phyloP scores from a whole-genome alignment of 768 basidiomycete species.

The Asterophora parasitica region DNA sequence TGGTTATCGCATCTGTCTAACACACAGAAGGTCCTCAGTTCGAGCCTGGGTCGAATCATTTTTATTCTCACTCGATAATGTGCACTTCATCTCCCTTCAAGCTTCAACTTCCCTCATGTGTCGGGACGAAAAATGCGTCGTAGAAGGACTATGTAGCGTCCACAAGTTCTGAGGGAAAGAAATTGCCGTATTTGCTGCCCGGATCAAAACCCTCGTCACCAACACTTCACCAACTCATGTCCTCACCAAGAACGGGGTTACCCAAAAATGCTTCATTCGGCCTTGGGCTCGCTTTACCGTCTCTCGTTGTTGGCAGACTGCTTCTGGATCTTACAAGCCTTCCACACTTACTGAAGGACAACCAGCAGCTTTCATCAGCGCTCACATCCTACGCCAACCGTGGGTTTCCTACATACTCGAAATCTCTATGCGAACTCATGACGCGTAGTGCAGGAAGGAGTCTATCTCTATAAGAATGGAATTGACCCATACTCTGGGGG shows the following conservation, averaged over 20 bases:
- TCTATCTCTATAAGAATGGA: slow-evolving; percentile 74
- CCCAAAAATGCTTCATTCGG: not conserved
- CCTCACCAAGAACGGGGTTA: slow-evolving; percentile 3
- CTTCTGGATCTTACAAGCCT: slow-evolving; percentile 49
- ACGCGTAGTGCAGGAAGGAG: slow-evolving; percentile 77
- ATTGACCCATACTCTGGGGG: slow-evolving; percentile 87
- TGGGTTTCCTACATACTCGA: slow-evolving; percentile 36
- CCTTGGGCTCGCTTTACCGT: slow-evolving; percentile 28
- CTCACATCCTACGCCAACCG: slow-evolving; percentile 75
- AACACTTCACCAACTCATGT: slow-evolving; percentile 13
- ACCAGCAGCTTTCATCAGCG: slow-evolving; percentile 78
- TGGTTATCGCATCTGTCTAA: slow-evolving; percentile 69
- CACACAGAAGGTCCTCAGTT: slow-evolving; percentile 20
- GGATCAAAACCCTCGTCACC: too few relatives aligned
- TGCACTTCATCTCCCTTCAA: too few relatives aligned
- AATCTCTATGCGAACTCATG: slow-evolving; percentile 9
- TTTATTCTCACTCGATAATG: not conserved
- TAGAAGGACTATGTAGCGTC: too few relatives aligned
- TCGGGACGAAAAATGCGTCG: too few relatives aligned
- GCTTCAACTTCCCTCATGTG: too few relatives aligned
- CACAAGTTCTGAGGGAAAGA: too few relatives aligned
- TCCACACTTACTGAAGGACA: slow-evolving; percentile 50
- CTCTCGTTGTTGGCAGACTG: slow-evolving; percentile 44
- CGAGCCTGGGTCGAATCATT: slow-evolving; percentile 19
- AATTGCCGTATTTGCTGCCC: not conserved